Evolutionary conservation across 371 early-diverging fungal species (phyloP), one percentile per base, ranked within the genome.

Genomic region (Mortierella sp.): DNA sequence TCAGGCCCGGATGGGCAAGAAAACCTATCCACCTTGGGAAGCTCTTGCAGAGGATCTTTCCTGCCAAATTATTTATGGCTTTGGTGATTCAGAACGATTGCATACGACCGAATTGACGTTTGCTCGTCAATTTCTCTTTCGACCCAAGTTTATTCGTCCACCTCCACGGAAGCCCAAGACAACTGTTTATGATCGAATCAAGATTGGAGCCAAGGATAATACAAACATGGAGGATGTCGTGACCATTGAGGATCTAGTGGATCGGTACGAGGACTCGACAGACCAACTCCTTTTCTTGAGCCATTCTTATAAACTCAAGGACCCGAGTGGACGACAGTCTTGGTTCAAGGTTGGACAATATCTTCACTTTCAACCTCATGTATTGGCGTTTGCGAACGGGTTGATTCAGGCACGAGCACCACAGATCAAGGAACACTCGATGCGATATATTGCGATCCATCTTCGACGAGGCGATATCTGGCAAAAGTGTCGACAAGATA

Each of bases 41-140:
- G 18, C 46, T 0, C 14, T 79, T n/a, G 79, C 79, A 19, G 66
- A 66, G 37, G 68, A 72, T 21, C 15, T 79, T 23, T 69, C 72
- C 37, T 72, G 73, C 21, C 79, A 79, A 28, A 66, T 77, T 57
- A 65, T 68, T 18, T 77, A 68, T 55, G 77, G 77, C 15, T 77
- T 56, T 55, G 77, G 77, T 14, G 69, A 59, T 50, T 58, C 65
- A 14, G 77, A 68, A 30, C 21, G 44, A 6, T 18, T 72, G 4
- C 72, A 72, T 7, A 59, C 62, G 1, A 72, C 72, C 0, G 77
- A 72, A n/a, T 5, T 43, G 46, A 68, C 58, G 4, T 77, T 77
- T 51, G 21, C 65, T 28, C 43, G 66, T 9, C 77, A 77, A 26
- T 77, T 77, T 45, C 56, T 77, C 23, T 56, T 77, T 57, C 47